Evolutionary conservation across 257 asterid species (phyloP), one percentile per base, ranked within the genome.

Genomic region (Nicotiana paniculata): DNA sequence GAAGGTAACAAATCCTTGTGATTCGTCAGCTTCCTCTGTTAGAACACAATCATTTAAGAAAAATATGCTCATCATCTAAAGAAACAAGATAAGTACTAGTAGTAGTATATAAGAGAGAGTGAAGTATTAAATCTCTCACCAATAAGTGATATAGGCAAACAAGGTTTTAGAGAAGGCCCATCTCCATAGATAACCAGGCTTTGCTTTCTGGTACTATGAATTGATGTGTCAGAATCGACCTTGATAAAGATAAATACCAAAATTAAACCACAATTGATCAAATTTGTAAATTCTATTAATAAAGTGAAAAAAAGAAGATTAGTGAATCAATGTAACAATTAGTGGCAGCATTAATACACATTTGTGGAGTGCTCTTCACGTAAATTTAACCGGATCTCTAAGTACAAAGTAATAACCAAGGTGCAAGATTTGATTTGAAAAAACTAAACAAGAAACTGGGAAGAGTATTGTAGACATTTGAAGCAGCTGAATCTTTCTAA

Each of bases 61-160:
- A 7, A 35, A 66, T 10, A 55, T 63, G 37, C 11, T 43, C 51
- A 43, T 43, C 51, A 43, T 1, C 3, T 43, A 8, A 43, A 7
- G 48, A 0, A 7, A 39, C 2, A 39, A 39, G 46, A 6, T 5
- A 37, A 37, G 1, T 37, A 37, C 9, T 39, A 15, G n/a, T 39
- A 74, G 21, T 63, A 9, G 3, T 39, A 43, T 9, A 9, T 43
- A 43, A 43, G 51, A 43, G 51, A 43, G 18, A 32, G 15, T 9
- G 46, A 46, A 4, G 26, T 6, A 8, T 21, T 48, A 11, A 63
- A 24, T 63, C 11, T 15, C 91, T 87, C 35, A 93, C 98, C 97
- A 79, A 90, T 82, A 78, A 84, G 87, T 5, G 98, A 96, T 87
- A 92, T 96, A 85, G 89, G 84, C 99, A 97, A 94, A 82, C 99